Conservation (phyloP, 345 rosid species). For the Raphanus raphanistrum region DNA sequence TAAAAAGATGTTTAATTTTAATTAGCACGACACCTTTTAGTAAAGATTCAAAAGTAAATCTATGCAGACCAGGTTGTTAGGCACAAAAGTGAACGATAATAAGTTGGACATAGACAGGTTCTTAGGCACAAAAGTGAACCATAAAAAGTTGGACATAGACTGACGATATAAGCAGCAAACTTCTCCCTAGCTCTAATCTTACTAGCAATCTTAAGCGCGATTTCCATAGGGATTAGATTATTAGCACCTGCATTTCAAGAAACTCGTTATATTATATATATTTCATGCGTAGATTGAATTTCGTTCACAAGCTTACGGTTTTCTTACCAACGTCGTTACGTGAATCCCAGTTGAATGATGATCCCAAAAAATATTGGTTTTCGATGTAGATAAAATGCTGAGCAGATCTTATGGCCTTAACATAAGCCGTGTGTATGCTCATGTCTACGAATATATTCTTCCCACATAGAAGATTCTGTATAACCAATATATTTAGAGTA, state of each 20-base stretch:
- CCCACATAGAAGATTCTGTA: constrained; percentile 78
- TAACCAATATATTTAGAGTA: no score
- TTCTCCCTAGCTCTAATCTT: constrained; percentile 41
- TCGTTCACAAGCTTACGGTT: background rate
- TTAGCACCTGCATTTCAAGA: constrained; percentile 67
- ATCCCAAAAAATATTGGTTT: background rate
- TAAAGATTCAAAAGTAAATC: no score
- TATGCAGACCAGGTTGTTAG: no score
- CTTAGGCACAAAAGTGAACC: no score
- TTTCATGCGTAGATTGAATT: background rate
- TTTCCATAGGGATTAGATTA: constrained; percentile 88
- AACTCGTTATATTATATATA: background rate
- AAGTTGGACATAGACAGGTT: no score
- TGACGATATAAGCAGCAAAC: constrained; percentile 77
- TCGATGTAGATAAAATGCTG: constrained; percentile 30
- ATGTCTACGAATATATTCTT: constrained; percentile 83
- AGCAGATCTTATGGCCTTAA: constrained; percentile 83
- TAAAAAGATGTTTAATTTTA: no score
- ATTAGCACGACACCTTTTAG: no score
- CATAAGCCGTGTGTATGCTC: constrained; percentile 89
- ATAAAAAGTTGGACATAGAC: no score
- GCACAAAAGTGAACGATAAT: no score
- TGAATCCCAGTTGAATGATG: constrained; percentile 55
- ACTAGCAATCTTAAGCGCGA: constrained; percentile 82
- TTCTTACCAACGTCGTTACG: constrained; percentile 59